A percentile compares a stretch with the other conserved stretches of the same genome.
phyloP scores from a whole-genome alignment of 768 basidiomycete species.

The Russula earlei region DNA sequence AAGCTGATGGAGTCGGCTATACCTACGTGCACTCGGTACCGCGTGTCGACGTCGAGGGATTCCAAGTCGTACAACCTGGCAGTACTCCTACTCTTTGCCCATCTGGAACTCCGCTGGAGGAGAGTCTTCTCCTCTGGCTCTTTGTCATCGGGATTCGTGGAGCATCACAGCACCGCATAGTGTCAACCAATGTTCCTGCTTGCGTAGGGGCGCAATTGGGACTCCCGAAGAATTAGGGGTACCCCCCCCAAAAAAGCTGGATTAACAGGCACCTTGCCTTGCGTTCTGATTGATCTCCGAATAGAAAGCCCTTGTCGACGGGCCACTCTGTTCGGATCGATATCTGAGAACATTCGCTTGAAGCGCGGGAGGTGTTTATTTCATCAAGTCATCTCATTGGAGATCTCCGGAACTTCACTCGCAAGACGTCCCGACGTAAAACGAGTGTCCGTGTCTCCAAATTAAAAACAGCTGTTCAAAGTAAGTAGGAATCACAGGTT shows the following conservation, averaged over 20 bases:
- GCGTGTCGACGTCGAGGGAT: neutral
- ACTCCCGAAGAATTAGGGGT: neutral
- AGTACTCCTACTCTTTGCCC: neutral
- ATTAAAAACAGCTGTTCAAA: conserved; percentile 4
- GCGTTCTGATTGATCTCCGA: neutral
- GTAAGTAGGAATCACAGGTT: neutral
- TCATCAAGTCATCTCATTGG: conserved; percentile 7
- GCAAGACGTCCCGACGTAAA: conserved; percentile 9
- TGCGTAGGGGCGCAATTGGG: neutral
- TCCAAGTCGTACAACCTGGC: neutral
- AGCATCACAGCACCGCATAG: neutral
- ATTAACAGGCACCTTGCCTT: neutral
- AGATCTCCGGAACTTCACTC: conserved; percentile 5
- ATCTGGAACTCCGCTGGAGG: neutral
- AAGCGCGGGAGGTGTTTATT: conserved; percentile 5
- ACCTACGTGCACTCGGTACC: neutral
- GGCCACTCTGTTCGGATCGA: conserved; percentile 12
- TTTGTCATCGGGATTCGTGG: too few species aligned
- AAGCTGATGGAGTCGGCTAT: neutral
- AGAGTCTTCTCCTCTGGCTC: neutral
- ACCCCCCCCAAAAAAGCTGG: neutral
- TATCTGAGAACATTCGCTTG: conserved; percentile 10
- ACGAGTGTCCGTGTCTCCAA: neutral
- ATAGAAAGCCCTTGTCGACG: neutral
- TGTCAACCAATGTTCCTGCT: neutral